phyloP scores from a whole-genome alignment of 768 basidiomycete genomes.

The Mycena alexandri region DNA sequence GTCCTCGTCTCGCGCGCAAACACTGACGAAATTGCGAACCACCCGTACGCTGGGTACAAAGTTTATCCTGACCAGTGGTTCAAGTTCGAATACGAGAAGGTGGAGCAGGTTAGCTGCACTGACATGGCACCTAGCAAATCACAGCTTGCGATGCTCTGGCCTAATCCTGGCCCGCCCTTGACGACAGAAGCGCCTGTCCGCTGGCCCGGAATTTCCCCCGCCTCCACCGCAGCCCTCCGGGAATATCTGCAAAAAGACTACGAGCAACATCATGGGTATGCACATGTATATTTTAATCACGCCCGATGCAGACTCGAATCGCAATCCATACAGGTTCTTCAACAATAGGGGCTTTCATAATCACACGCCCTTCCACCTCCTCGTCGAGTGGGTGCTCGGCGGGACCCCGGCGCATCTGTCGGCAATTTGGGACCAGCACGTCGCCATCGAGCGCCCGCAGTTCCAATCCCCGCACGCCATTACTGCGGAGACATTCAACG shows the following conservation, averaged over 20 bases:
- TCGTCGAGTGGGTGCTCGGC: slow-evolving; percentile 30
- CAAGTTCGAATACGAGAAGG: no score
- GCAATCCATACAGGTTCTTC: slow-evolving; percentile 22
- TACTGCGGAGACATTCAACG: slow-evolving; percentile 19
- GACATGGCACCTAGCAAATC: slow-evolving; percentile 9
- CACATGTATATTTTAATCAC: slow-evolving; percentile 1
- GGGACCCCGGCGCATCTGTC: slow-evolving; percentile 22
- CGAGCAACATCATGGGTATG: slow-evolving; percentile 28
- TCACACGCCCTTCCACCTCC: slow-evolving; percentile 34
- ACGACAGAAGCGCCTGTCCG: slow-evolving; percentile 23
- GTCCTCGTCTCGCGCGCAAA: no score
- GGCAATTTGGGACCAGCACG: slow-evolving; percentile 34
- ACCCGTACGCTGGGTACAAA: no score
- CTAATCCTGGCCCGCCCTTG: slow-evolving; percentile 24
- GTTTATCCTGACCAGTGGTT: no score
- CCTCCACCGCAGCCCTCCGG: slow-evolving; percentile 14
- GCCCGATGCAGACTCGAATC: slow-evolving; percentile 1
- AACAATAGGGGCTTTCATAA: slow-evolving; percentile 26
- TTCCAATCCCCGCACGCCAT: slow-evolving; percentile 12
- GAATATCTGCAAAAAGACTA: slow-evolving; percentile 29
- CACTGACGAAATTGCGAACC: no score
- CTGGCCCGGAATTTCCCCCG: slow-evolving; percentile 25
- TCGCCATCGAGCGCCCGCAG: slow-evolving; percentile 10
- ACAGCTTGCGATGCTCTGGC: slow-evolving; percentile 31
- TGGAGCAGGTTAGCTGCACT: background rate